Evolutionary conservation across 108 stramenopile species (phyloP), one percentile per base, ranked within the genome.

Genomic region (Fistulifera solaris): DNA sequence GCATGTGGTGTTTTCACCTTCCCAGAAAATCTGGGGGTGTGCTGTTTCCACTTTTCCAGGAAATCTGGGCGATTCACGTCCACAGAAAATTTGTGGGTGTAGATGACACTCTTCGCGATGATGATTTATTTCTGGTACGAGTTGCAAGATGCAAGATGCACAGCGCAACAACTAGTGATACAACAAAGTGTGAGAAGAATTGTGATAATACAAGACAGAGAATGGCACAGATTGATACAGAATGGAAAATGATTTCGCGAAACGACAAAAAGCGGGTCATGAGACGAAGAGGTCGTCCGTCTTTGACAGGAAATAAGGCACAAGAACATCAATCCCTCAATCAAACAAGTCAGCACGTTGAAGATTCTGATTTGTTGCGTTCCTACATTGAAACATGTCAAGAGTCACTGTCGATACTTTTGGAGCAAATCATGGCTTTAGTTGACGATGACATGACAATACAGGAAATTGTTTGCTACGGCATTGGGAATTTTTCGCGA

Each of bases 401-500:
- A 45, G 17, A 38, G 39, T 23, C 13, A 43, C 31, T 35, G 31
- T 41, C 8, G 10, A 11, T 14, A 19, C 57, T 13, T 17, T 16
- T 15, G 27, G 31, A 25, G 23, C 1, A 11, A 13, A 27, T 22
- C 18, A 25, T 44, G 35, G 48, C 12, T 7, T 16, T 3, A 21
- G 22, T 25, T 16, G 51, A 52, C 16, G 51, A 52, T 6, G 41
- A 5, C 6, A 15, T 58, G 44, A 17, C 4, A 17, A n/a, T 58
- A 15, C 15, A 24, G 15, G 22, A 38, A 11, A 63, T 75, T 43
- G 67, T 76, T 12, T 76, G 75, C 24, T 76, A 76, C 27, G 75
- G 75, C 2, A 58, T 76, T 55, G 75, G 75, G 18, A 68, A 68
- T 21, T 76, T 76, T 68, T 61, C 48, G 17, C 48, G 42, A 27